phyloP scores from a whole-genome alignment of 305 asterid genomes.

The Stenogyne calaminthoides region DNA sequence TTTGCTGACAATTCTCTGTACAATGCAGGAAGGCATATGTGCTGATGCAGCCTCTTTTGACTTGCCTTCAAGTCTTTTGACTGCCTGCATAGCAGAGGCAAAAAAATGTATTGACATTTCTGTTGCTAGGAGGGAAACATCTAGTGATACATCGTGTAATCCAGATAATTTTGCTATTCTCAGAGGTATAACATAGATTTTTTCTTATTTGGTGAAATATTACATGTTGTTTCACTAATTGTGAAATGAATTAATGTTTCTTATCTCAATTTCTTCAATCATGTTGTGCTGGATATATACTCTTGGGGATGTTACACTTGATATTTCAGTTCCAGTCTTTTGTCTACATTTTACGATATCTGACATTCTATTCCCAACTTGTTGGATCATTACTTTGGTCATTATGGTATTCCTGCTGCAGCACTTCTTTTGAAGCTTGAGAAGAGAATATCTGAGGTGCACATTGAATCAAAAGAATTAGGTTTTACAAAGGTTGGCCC shows the following conservation, averaged over 20 bases:
- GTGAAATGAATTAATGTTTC: constrained; percentile 8
- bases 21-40: constrained; percentile 86
- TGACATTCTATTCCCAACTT: constrained; percentile 18
- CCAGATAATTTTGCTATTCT: constrained; percentile 96
- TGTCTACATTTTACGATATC: background rate
- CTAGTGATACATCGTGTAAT: constrained; percentile 83
- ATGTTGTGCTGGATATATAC: constrained; percentile 19
- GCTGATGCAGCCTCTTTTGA: constrained; percentile 99
- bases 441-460: constrained; percentile 83
- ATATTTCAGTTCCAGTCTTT: constrained; percentile 17
- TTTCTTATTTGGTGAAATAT: constrained; percentile 21
- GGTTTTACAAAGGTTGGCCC: constrained; percentile 96
- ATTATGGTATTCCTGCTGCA: constrained; percentile 60
- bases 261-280: constrained; percentile 20
- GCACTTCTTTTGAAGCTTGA: constrained; percentile 95
- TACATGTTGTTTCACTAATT: constrained; percentile 17
- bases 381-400: constrained; percentile 25
- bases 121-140: constrained; percentile 66
- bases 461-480: constrained; percentile 80
- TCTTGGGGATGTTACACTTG: constrained; percentile 15
- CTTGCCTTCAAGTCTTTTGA: constrained; percentile 76
- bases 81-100: constrained; percentile 93
- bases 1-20: constrained; percentile 30
- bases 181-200: constrained; percentile 56
- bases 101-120: constrained; percentile 79